These are phyloP conservation scores for Glycyrrhiza uralensis DNA, from an alignment of 306 rosid genomes.

Conservation along the genomic window DNA sequence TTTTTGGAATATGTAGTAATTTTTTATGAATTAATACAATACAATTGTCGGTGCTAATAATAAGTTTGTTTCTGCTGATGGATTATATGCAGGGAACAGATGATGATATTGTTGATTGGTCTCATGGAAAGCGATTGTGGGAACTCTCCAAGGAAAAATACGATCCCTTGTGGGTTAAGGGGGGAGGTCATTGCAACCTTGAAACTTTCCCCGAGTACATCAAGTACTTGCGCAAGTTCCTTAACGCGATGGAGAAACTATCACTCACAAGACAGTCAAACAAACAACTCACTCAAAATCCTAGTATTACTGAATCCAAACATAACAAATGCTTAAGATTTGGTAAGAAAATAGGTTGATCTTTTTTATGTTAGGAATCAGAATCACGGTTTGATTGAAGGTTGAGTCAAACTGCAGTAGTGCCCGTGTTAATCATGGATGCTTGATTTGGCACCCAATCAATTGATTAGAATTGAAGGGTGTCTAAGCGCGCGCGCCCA, in stretches of 20 bases:
- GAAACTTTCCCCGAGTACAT: conserved; percentile 93
- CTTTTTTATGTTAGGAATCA: conserved; percentile 19
- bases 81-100: conserved; percentile 76
- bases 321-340: conserved; percentile 93
- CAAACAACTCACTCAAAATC: conserved; percentile 60
- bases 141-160: conserved; percentile 94
- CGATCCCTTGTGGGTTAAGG: conserved; percentile 96
- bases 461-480: conserved; percentile 17
- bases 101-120: conserved; percentile 89
- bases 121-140: conserved; percentile 97
- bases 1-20: no score
- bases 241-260: conserved; percentile 86
- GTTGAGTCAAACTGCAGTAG: conserved; percentile 13
- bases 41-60: no score
- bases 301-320: conserved; percentile 74
- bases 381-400: conserved; percentile 26
- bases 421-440: conserved; percentile 24
- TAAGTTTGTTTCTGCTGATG: conserved; percentile 25
- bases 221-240: conserved; percentile 85
- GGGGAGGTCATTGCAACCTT: conserved; percentile 98
- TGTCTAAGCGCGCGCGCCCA: background rate
- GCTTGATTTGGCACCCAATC: conserved; percentile 14
- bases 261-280: conserved; percentile 36
- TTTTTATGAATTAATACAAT: no score
- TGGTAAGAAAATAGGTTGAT: conserved; percentile 48